Evolutionary conservation across 2,329 filamentous ascomycete species (phyloP), one percentile per base, ranked within the genome.

Genomic region (Madurella fahalii): DNA sequence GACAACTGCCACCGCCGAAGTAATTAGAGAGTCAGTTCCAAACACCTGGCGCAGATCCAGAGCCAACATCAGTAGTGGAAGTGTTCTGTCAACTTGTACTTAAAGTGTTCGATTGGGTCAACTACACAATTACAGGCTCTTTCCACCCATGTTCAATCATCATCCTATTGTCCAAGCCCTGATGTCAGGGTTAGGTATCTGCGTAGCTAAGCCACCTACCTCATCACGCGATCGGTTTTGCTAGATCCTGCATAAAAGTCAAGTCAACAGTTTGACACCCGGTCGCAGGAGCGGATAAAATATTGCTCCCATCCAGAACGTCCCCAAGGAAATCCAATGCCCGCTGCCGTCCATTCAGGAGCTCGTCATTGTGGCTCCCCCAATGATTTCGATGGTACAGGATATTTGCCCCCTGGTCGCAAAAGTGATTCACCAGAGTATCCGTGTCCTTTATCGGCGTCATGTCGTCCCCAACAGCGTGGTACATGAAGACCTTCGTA

Each of bases 401-500:
- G 42, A 78, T 72, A 11, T 67, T 69, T 1, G 69, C 71, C 4
- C 73, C 74, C 12, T 63, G 63, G 0, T 55, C 55, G 52, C 75
- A 77, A 53, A 72, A 75, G n/a, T 63, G 63, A 1, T 67, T 30
- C 2, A 77, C 68, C 34, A 78, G 58, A 0, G 47, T 61, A 52
- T 77, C 74, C 1, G 71, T 76, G n/a, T 73, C 70, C 4, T 61
- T 61, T 12, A 75, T 64, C 1, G 67, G 65, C n/a, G 67, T 71
- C 50, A 76, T 62, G 53, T 76, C 69, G 47, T 79, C 76, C 1
- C 64, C 56, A 44, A 72, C 66, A 0, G 74, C 71, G 53, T 78
- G 75, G 64, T 78, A 77, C 2, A 75, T 63, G 54, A 74, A 73
- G 2, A 77, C 20, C 1, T 74, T 74, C 61, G 74, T 73, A 31